phyloP scores from a whole-genome alignment of 2,329 filamentous ascomycete genomes.

The Aspergillus sp. region DNA sequence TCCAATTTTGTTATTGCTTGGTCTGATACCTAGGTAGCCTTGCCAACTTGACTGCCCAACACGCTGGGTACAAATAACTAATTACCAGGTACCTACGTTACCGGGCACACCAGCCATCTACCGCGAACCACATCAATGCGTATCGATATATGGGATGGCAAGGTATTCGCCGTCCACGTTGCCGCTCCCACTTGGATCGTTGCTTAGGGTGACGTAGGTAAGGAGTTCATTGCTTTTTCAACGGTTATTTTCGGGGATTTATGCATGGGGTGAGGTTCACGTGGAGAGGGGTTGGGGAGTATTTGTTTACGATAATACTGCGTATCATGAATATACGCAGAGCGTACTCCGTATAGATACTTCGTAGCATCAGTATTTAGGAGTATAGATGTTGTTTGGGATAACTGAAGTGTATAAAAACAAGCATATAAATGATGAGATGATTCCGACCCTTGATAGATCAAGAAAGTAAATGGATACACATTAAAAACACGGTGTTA shows the following conservation, averaged over 20 bases:
- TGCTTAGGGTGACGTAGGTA: slow-evolving; percentile 3
- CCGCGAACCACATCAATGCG: background rate
- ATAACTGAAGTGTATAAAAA: too few species aligned
- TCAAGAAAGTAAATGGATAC: too few species aligned
- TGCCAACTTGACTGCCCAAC: background rate
- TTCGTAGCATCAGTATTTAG: too few species aligned
- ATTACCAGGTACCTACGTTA: background rate
- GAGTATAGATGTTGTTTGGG: too few species aligned
- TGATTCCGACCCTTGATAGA: too few species aligned
- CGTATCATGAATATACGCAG: too few species aligned
- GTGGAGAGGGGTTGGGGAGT: background rate
- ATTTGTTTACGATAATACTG: background rate
- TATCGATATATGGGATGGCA: background rate
- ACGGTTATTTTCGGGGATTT: background rate
- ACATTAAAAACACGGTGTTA: too few species aligned
- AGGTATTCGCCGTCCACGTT: background rate
- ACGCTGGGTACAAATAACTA: background rate
- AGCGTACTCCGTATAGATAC: too few species aligned
- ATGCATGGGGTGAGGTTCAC: background rate
- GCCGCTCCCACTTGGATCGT: background rate
- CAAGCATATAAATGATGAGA: too few species aligned
- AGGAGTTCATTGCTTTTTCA: background rate
- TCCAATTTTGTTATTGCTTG: background rate
- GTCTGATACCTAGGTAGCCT: background rate
- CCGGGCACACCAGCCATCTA: background rate